Percentiles rank a stretch among this genome's conserved stretches.
phyloP scores from a whole-genome alignment of 129 eudicot species.

The Lonicera japonica region DNA sequence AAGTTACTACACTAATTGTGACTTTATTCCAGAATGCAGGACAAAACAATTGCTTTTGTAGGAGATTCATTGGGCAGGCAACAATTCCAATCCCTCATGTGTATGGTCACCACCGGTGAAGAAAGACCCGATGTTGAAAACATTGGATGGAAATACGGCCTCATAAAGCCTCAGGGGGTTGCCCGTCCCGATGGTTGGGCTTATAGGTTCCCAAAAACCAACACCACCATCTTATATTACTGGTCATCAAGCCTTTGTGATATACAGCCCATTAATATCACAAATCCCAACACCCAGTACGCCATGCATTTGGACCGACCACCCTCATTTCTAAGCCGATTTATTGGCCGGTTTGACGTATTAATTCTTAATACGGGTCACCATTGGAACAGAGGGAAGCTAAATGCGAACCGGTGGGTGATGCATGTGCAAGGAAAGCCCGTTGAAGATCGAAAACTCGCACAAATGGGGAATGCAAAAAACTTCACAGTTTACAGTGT shows the following conservation, averaged over 20 bases:
- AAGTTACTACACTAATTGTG: background rate
- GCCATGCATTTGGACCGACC: slow-evolving; percentile 55
- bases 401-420: slow-evolving; percentile 45
- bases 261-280: slow-evolving; percentile 32
- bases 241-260: slow-evolving; percentile 54
- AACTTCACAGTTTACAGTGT: slow-evolving; percentile 33
- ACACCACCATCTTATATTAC: slow-evolving; percentile 49
- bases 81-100: slow-evolving; percentile 39
- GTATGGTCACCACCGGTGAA: slow-evolving; percentile 47
- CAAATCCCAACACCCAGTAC: slow-evolving; percentile 29
- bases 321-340: slow-evolving; percentile 28
- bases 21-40: slow-evolving; percentile 36
- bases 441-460: slow-evolving; percentile 20
- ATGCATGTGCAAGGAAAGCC: slow-evolving; percentile 41
- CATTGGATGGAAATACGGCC: slow-evolving; percentile 33
- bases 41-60: slow-evolving; percentile 49
- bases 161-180: slow-evolving; percentile 28
- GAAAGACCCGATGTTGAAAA: slow-evolving; percentile 29
- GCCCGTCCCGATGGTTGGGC: slow-evolving; percentile 59
- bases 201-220: slow-evolving; percentile 37
- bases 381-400: slow-evolving; percentile 55
- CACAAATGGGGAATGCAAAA: slow-evolving; percentile 34
- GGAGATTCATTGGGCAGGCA: slow-evolving; percentile 56
- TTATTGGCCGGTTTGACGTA: slow-evolving; percentile 26
- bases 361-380: slow-evolving; percentile 52